A percentile compares a stretch with the other conserved stretches of the same genome.
Conservation (phyloP, 208 protist species). For the Wallacemonas sp. region DNA sequence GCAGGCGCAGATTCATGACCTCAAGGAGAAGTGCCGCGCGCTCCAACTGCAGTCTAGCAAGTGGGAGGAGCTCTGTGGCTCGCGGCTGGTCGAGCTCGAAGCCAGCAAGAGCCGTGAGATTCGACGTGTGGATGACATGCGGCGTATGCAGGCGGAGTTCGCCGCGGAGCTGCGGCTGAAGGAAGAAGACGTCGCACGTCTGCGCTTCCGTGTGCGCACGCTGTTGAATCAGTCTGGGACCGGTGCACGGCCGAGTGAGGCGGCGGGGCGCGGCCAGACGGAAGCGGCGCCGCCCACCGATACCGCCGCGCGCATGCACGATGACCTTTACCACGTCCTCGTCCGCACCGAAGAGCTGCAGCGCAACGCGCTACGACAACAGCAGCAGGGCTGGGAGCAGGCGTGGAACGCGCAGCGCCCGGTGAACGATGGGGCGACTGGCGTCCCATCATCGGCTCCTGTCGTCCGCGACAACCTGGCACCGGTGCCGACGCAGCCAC, state of each 20-base stretch:
- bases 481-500: too few relatives aligned
- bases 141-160: conserved; percentile 70
- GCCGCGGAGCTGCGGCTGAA: conserved; percentile 72
- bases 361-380: conserved; percentile 34
- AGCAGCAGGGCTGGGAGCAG: conserved; percentile 33
- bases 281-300: background rate
- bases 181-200: conserved; percentile 71
- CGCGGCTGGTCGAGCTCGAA: conserved; percentile 71
- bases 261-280: background rate
- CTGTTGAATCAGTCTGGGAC: conserved; percentile 5
- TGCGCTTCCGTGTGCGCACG: conserved; percentile 67
- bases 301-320: background rate
- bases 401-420: conserved; percentile 14
- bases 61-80: conserved; percentile 76
- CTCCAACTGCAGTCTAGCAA: conserved; percentile 50
- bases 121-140: conserved; percentile 66
- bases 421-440: too few relatives aligned
- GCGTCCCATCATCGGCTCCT: background rate
- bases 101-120: conserved; percentile 59
- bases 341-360: conserved; percentile 53
- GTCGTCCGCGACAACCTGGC: background rate
- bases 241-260: too few relatives aligned
- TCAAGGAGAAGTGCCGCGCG: conserved; percentile 46
- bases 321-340: conserved; percentile 41
- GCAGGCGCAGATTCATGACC: conserved; percentile 23